A percentile compares a stretch with the other conserved stretches of the same genome.
Evolutionary conservation across 2,329 filamentous ascomycete species (phyloP).

Genomic region (Aspergillus vadensis): DNA sequence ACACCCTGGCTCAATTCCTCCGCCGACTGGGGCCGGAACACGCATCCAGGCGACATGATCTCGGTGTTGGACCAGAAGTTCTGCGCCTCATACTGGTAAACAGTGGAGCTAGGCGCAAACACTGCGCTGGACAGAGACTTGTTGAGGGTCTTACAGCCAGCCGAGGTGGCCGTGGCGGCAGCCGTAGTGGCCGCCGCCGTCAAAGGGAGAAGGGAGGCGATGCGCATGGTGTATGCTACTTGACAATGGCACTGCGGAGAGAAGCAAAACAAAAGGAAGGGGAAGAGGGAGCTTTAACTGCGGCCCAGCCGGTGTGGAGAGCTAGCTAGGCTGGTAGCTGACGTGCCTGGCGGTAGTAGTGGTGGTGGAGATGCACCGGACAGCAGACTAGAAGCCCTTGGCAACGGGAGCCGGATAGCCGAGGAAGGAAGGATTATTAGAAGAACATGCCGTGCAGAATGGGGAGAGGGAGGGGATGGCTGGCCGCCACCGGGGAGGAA

Average conservation of each 20-base stretch:
- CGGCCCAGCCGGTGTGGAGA: too few species aligned
- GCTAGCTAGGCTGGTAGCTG: too few species aligned
- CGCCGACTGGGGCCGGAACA: constrained; percentile 36
- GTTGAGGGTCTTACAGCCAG: constrained; percentile 24
- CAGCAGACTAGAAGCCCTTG: too few species aligned
- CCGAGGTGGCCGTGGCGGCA: constrained; percentile 6
- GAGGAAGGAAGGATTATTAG: too few species aligned
- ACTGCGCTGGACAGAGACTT: constrained; percentile 21
- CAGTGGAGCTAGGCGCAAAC: constrained; percentile 24
- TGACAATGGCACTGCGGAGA: neutral
- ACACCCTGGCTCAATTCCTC: constrained; percentile 29
- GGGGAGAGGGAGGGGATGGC: too few species aligned
- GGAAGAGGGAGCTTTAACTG: neutral
- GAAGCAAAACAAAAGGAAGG: constrained; percentile 5
- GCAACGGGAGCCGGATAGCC: too few species aligned
- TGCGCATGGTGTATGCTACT: constrained; percentile 21
- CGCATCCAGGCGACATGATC: constrained; percentile 35
- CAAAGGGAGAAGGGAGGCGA: constrained; percentile 20
- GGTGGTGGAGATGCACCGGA: too few species aligned
- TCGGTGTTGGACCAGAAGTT: constrained; percentile 43
- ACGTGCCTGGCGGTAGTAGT: too few species aligned
- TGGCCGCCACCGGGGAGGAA: too few species aligned
- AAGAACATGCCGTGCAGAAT: too few species aligned
- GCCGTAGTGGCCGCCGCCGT: constrained; percentile 10
- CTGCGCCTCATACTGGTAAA: constrained; percentile 35